Conservation (phyloP, 495 filamentous ascomycete species). For the Podospora fimiseda region DNA sequence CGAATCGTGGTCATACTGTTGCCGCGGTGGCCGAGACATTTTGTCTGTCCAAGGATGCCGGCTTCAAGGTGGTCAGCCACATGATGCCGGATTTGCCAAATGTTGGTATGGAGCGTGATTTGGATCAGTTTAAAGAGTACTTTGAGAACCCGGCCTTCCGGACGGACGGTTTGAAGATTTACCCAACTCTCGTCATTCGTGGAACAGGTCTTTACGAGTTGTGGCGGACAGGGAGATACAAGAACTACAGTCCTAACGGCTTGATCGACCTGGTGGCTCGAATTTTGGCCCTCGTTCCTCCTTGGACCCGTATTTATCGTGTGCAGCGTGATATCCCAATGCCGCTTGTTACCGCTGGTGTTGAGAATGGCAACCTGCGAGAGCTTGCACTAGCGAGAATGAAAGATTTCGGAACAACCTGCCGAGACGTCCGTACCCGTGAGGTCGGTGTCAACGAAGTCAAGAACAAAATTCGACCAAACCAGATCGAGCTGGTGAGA, state of each 20-base stretch:
- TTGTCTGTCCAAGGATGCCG: slow-evolving; percentile 88
- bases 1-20: slow-evolving; percentile 94
- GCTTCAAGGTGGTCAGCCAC: slow-evolving; percentile 97
- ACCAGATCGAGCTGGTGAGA: slow-evolving; percentile 93
- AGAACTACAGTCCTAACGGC: slow-evolving; percentile 96
- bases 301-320: slow-evolving; percentile 97
- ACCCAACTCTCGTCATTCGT: slow-evolving; percentile 94
- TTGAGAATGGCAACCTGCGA: slow-evolving; percentile 95
- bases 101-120: slow-evolving; percentile 94
- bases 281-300: slow-evolving; percentile 88
- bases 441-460: slow-evolving; percentile 99
- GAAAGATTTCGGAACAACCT: slow-evolving; percentile 98
- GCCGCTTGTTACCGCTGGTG: slow-evolving; percentile 92
- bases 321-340: slow-evolving; percentile 98
- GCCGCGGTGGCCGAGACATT: slow-evolving; percentile 92
- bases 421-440: slow-evolving; percentile 93
- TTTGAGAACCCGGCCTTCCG: slow-evolving; percentile 95
- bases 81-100: slow-evolving; percentile 99
- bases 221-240: slow-evolving; percentile 93
- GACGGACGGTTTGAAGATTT: slow-evolving; percentile 97
- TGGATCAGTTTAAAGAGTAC: slow-evolving; percentile 95
- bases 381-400: slow-evolving; percentile 89
- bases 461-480: slow-evolving; percentile 94
- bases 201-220: slow-evolving; percentile 95
- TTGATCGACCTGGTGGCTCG: slow-evolving; percentile 92